Conservation (phyloP, 495 filamentous ascomycete species). For the Tuber microsphaerosporum region DNA sequence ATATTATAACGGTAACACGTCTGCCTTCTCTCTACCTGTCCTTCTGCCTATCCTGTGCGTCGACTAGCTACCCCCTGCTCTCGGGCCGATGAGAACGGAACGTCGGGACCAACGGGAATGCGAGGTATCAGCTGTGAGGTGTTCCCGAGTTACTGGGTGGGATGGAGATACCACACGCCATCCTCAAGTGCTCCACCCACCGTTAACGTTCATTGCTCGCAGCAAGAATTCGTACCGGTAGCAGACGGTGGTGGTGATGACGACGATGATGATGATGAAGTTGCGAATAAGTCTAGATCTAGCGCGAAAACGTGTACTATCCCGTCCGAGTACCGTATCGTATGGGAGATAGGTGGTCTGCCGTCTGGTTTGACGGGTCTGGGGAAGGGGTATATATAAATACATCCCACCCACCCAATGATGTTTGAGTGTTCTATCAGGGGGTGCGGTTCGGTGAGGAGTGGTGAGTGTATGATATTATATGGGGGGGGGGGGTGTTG, state of each 20-base stretch:
- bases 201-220: neutral
- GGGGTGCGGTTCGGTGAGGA: neutral
- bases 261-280: neutral
- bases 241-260: neutral
- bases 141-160: neutral
- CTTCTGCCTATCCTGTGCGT: neutral
- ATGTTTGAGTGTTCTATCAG: neutral
- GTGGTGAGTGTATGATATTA: neutral
- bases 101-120: neutral
- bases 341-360: neutral
- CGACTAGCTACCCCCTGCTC: neutral
- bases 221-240: neutral
- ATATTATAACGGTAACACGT: neutral
- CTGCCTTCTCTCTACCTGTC: neutral
- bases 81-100: neutral
- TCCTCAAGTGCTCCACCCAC: neutral
- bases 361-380: neutral
- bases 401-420: neutral
- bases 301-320: neutral
- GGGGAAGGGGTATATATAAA: neutral
- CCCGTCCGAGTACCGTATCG: neutral
- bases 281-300: neutral
- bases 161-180: neutral
- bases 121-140: conserved; percentile 1
- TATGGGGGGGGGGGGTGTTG: neutral